Conservation (phyloP, 345 rosid genomes). For the Gossypium anomalum region DNA sequence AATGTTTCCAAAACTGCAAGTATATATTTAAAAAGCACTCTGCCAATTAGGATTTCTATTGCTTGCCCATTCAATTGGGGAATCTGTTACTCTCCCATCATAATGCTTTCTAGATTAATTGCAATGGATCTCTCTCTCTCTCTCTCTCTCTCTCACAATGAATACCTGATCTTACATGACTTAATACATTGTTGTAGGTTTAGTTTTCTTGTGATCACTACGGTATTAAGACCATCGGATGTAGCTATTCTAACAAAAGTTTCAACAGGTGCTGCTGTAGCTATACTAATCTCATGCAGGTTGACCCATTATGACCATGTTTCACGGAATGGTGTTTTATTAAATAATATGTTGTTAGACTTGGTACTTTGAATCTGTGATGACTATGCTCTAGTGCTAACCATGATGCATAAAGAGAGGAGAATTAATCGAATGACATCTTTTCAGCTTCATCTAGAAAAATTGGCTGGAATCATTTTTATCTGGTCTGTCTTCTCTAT, state of each 20-base stretch:
- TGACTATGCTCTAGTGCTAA: not conserved
- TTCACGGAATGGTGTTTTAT: not conserved
- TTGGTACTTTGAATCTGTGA: not conserved
- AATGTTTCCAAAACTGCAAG: not conserved
- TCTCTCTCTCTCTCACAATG: not conserved
- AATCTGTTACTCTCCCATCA: too few species aligned
- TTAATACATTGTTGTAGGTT: not conserved
- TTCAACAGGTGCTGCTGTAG: not conserved
- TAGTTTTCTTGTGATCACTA: not conserved
- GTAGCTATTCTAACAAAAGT: not conserved
- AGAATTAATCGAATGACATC: not conserved
- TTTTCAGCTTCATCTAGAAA: conserved; percentile 2
- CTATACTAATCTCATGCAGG: not conserved
- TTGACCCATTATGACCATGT: not conserved
- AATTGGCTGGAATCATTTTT: not conserved
- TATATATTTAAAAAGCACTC: too few species aligned
- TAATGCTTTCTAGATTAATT: too few species aligned
- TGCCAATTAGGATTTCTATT: too few species aligned
- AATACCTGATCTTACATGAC: not conserved
- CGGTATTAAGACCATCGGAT: not conserved
- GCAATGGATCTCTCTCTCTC: too few species aligned
- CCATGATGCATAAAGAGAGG: conserved; percentile 6
- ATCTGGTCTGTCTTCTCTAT: not conserved
- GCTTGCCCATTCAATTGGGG: too few species aligned
- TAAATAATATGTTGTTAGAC: not conserved